Conservation (phyloP, 805 yeast genomes). For the Candida lessepsii region DNA sequence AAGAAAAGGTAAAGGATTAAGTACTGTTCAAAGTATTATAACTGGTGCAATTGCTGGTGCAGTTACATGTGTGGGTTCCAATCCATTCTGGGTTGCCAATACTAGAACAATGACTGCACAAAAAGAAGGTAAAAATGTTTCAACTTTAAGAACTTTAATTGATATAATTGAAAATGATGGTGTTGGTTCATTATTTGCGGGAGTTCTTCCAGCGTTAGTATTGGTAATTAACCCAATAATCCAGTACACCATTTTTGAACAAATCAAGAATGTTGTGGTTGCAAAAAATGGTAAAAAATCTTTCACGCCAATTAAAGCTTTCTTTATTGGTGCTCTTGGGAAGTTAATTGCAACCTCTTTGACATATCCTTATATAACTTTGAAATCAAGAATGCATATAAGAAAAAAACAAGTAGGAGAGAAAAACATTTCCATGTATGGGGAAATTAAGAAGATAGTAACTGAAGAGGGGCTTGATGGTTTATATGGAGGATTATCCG, state of each 20-base stretch:
- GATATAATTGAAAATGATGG: slow-evolving; percentile 75
- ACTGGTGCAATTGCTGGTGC: slow-evolving; percentile 89
- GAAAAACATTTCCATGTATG: slow-evolving; percentile 31
- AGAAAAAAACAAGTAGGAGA: slow-evolving; percentile 35
- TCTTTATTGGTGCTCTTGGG: slow-evolving; percentile 84
- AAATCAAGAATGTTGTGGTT: slow-evolving; percentile 64
- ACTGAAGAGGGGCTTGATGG: slow-evolving; percentile 71
- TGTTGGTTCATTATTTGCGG: slow-evolving; percentile 68
- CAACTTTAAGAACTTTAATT: slow-evolving; percentile 55
- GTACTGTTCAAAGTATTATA: slow-evolving; percentile 64
- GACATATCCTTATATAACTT: slow-evolving; percentile 89
- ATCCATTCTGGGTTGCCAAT: slow-evolving; percentile 94
- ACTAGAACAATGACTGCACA: slow-evolving; percentile 76
- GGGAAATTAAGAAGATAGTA: slow-evolving; percentile 57
- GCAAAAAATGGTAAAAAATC: slow-evolving; percentile 47
- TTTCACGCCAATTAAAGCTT: slow-evolving; percentile 74
- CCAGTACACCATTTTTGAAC: slow-evolving; percentile 91
- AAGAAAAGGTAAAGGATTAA: slow-evolving; percentile 39
- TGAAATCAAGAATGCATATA: slow-evolving; percentile 86
- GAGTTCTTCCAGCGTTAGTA: slow-evolving; percentile 83
- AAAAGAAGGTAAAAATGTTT: slow-evolving; percentile 20
- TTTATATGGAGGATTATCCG: slow-evolving; percentile 76
- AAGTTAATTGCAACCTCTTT: slow-evolving; percentile 84
- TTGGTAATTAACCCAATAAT: slow-evolving; percentile 86
- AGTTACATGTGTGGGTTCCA: slow-evolving; percentile 75